Evolutionary conservation across 2,329 filamentous ascomycete genomes (phyloP).

Genomic region (Didymella sp.): DNA sequence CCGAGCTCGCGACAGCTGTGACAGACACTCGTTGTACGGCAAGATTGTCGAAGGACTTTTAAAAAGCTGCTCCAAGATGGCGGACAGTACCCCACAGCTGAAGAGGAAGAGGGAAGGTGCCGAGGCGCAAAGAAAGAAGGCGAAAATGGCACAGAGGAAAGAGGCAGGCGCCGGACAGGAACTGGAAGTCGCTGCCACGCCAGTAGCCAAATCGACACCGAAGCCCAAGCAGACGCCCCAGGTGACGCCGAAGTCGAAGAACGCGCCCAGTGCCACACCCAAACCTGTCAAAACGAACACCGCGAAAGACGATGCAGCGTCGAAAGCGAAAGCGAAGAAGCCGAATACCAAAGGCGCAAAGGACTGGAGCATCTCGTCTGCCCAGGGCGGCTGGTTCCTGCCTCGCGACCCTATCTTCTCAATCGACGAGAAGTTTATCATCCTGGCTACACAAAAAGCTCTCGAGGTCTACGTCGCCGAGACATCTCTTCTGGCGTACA

Average conservation of each 20-base stretch:
- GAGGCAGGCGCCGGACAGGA: conserved; percentile 28
- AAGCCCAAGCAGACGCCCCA: conserved; percentile 25
- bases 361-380: conserved; percentile 52
- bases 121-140: conserved; percentile 38
- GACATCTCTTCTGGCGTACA: conserved; percentile 80
- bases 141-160: conserved; percentile 39
- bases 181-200: conserved; percentile 16
- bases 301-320: conserved; percentile 14
- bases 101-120: conserved; percentile 43
- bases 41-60: neutral
- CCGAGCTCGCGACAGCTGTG: conserved; percentile 8
- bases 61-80: conserved; percentile 28
- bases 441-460: conserved; percentile 75
- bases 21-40: conserved; percentile 3
- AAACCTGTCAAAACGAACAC: conserved; percentile 14
- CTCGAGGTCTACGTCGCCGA: conserved; percentile 81
- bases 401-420: conserved; percentile 65
- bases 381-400: conserved; percentile 63
- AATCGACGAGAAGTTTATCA: conserved; percentile 66
- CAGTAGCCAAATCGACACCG: conserved; percentile 22
- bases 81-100: conserved; percentile 33
- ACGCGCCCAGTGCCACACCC: conserved; percentile 19
- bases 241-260: conserved; percentile 24
- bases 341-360: conserved; percentile 27
- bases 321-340: conserved; percentile 27